Conservation (phyloP, 768 basidiomycete species). For the Rhodotorula graminis region DNA sequence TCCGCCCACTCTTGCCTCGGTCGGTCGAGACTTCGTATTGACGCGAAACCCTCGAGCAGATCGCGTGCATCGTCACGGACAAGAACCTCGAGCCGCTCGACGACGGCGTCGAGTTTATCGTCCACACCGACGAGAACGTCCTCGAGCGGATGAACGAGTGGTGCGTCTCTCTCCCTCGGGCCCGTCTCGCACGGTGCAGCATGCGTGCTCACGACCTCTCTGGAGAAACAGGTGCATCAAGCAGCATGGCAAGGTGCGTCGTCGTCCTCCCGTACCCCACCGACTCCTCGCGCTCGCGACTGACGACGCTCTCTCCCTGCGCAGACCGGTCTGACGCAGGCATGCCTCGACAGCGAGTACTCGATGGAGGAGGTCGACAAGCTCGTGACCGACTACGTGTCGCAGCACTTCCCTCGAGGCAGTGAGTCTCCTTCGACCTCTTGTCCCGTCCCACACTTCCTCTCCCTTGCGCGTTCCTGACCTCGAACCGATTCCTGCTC, state of each 20-base stretch:
- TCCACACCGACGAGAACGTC: slow-evolving; percentile 46
- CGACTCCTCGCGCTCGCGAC: background rate
- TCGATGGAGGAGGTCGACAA: slow-evolving; percentile 45
- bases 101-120: slow-evolving; percentile 47
- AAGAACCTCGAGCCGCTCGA: slow-evolving; percentile 47
- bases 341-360: slow-evolving; percentile 46
- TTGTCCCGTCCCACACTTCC: too few species aligned
- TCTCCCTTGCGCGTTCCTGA: background rate
- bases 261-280: background rate
- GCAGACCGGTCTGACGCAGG: slow-evolving; percentile 46
- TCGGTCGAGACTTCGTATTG: background rate
- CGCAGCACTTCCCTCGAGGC: slow-evolving; percentile 45
- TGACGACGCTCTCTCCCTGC: background rate
- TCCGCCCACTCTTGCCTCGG: background rate
- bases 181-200: too few species aligned
- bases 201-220: background rate
- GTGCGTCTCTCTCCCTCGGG: slow-evolving; percentile 37
- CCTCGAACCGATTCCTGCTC: too few species aligned
- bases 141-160: slow-evolving; percentile 50
- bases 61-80: slow-evolving; percentile 50
- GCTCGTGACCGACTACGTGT: slow-evolving; percentile 46
- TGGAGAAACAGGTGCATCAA: slow-evolving; percentile 27
- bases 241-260: slow-evolving; percentile 29
- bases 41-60: slow-evolving; percentile 35
- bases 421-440: background rate